These are phyloP conservation scores for Digitaria exilis DNA, from an alignment of 202 grass and related monocot genomes.

Conservation along the genomic window DNA sequence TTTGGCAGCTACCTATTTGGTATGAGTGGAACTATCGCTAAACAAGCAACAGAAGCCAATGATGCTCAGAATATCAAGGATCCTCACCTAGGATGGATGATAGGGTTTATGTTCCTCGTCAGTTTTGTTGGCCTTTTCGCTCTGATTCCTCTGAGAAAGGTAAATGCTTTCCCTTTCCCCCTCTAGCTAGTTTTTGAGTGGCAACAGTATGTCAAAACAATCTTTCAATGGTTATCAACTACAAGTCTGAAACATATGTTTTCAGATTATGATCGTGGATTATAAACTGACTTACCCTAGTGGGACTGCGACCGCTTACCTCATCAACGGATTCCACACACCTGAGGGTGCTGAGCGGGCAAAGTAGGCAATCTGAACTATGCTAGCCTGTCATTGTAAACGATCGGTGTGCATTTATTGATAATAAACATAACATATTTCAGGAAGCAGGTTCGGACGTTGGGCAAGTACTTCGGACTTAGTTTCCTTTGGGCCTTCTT, in stretches of 20 bases:
- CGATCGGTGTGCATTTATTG: conserved; percentile 16
- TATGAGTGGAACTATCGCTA: conserved; percentile 52
- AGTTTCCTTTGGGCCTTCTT: conserved; percentile 92
- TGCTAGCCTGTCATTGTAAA: not conserved
- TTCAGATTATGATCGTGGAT: conserved; percentile 92
- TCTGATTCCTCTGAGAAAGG: conserved; percentile 84
- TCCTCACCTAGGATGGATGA: conserved; percentile 75
- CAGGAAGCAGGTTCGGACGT: conserved; percentile 78
- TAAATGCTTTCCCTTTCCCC: conserved; percentile 33
- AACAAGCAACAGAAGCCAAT: conserved; percentile 65
- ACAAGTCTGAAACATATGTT: conserved; percentile 6
- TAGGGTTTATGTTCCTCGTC: conserved; percentile 73
- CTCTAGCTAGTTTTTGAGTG: conserved; percentile 1
- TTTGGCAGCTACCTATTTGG: conserved; percentile 76
- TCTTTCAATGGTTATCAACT: not conserved
- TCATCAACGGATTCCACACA: conserved; percentile 95
- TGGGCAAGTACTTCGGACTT: conserved; percentile 65
- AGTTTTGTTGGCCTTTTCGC: conserved; percentile 81
- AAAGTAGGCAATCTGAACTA: conserved; percentile 47
- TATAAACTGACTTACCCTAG: conserved; percentile 89
- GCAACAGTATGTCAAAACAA: not conserved
- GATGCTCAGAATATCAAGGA: conserved; percentile 64
- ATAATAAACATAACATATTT: conserved; percentile 32
- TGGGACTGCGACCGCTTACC: conserved; percentile 81
- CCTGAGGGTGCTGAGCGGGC: conserved; percentile 75